Conservation (phyloP, 352 stramenopile genomes). For the Poterioochromonas sp. region DNA sequence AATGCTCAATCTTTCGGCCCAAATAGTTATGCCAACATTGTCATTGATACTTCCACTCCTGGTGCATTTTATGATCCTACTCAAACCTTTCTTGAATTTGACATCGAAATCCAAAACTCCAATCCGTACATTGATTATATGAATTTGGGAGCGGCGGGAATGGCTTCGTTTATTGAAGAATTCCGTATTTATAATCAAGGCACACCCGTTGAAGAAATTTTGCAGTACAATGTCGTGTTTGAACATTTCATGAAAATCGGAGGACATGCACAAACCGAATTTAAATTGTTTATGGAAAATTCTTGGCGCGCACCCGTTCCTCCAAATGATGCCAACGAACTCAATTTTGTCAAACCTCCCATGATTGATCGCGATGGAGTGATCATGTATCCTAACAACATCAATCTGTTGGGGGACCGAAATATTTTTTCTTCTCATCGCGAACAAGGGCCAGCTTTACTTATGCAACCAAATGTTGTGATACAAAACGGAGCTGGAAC, state of each 20-base stretch:
- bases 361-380: constrained; percentile 30
- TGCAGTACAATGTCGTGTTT: constrained; percentile 30
- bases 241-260: constrained; percentile 31
- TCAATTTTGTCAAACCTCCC: constrained; percentile 30
- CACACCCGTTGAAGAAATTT: constrained; percentile 30
- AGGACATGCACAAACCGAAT: constrained; percentile 30
- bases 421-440: constrained; percentile 32
- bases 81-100: constrained; percentile 31
- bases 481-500: constrained; percentile 30
- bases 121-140: constrained; percentile 32
- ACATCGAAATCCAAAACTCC: constrained; percentile 30
- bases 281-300: constrained; percentile 32
- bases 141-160: constrained; percentile 28
- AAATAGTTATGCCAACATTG: constrained; percentile 31
- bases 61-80: constrained; percentile 30
- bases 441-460: constrained; percentile 29
- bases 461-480: constrained; percentile 31
- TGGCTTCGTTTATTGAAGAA: constrained; percentile 31
- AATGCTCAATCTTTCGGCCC: constrained; percentile 29
- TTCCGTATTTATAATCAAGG: constrained; percentile 31
- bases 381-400: constrained; percentile 31
- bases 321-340: constrained; percentile 30
- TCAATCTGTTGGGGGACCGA: constrained; percentile 29
- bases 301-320: constrained; percentile 27
- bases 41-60: constrained; percentile 30